Evolutionary conservation across 2,329 filamentous ascomycete species (phyloP).

Genomic region (Sporothrix schenckii): DNA sequence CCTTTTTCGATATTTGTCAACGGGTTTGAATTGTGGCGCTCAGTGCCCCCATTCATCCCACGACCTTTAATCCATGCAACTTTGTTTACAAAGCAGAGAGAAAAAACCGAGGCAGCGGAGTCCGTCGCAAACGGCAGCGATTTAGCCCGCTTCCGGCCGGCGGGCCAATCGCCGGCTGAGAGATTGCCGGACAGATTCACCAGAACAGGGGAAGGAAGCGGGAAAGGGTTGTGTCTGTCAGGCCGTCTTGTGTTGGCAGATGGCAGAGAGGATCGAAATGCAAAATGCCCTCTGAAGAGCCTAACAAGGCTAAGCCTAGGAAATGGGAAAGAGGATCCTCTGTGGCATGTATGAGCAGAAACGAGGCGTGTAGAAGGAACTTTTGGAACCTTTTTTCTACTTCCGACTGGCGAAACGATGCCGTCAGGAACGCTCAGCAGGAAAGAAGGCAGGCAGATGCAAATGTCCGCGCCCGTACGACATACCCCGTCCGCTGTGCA

Average conservation of each 20-base stretch:
- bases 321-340: background rate
- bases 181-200: background rate
- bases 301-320: slow-evolving; percentile 2
- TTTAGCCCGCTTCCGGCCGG: slow-evolving; percentile 26
- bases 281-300: background rate
- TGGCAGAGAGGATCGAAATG: too few species aligned
- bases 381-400: slow-evolving; percentile 5
- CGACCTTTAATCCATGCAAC: background rate
- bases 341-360: background rate
- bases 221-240: background rate
- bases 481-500: background rate
- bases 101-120: background rate
- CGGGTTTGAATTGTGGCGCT: background rate
- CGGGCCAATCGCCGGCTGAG: slow-evolving; percentile 22
- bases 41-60: background rate
- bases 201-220: too few species aligned
- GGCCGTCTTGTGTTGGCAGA: background rate
- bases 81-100: background rate
- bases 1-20: background rate
- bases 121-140: background rate
- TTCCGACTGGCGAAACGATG: background rate
- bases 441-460: background rate
- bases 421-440: background rate
- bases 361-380: background rate
- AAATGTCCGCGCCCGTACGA: background rate